Evolutionary conservation across 108 stramenopile species (phyloP).

Genomic region (Skeletonema grethae): DNA sequence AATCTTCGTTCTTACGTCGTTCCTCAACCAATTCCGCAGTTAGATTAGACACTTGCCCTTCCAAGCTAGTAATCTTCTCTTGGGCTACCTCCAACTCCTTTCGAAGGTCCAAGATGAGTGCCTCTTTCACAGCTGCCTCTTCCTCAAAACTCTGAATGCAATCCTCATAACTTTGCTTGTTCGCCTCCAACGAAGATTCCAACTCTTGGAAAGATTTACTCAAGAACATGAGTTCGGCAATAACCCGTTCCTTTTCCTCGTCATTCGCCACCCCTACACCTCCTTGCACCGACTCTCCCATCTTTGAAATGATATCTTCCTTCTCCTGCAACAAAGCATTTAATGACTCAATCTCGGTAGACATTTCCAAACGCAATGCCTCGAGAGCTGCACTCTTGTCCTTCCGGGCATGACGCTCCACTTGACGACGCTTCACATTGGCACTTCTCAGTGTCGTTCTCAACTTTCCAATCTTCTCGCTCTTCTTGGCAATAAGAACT

Average conservation of each 20-base stretch:
- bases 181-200: constrained; percentile 18
- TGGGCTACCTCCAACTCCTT: constrained; percentile 15
- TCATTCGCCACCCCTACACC: constrained; percentile 21
- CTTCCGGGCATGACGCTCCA: constrained; percentile 12
- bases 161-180: constrained; percentile 20
- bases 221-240: constrained; percentile 36
- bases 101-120: constrained; percentile 19
- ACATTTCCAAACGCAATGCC: constrained; percentile 11
- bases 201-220: constrained; percentile 27
- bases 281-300: constrained; percentile 15
- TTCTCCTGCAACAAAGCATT: constrained; percentile 20
- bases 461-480: constrained; percentile 34
- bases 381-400: constrained; percentile 17
- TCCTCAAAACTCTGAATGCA: constrained; percentile 22
- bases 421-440: constrained; percentile 22
- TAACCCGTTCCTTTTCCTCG: constrained; percentile 28
- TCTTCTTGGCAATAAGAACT: constrained; percentile 13
- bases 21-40: constrained; percentile 23
- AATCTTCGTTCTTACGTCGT: constrained; percentile 15
- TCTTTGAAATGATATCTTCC: constrained; percentile 26
- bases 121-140: constrained; percentile 31
- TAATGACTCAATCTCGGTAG: constrained; percentile 27
- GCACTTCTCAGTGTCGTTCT: constrained; percentile 23
- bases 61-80: constrained; percentile 15
- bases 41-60: constrained; percentile 32